Evolutionary conservation across 106 monocot genomes (phyloP), one percentile per base, ranked within the genome.

Genomic region (Dactylorhiza incarnata): DNA sequence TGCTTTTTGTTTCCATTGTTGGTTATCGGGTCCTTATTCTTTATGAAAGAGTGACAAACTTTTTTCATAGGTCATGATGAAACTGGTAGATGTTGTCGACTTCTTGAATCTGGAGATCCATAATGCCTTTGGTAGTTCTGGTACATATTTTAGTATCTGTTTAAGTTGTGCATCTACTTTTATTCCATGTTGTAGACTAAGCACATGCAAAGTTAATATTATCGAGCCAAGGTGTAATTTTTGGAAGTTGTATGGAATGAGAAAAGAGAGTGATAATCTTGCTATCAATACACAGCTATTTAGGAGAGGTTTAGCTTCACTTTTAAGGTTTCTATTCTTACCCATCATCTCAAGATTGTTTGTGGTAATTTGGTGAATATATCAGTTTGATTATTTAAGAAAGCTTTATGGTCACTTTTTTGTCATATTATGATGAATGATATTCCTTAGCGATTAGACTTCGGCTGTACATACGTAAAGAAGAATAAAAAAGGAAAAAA

Each of bases 21-120:
- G 19, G 17, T 69, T 69, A 69, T 69, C 45, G 45, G 9, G 45
- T 68, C 14, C n/a, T 66, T 59, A 29, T 69, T n/a, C 24, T 46
- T 5, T 45, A 45, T 17, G 7, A 45, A 69, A 69, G 45, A 7
- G 22, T 72, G 47, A 72, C 23, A 10, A 9, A 63, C 19, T 65
- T 78, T 72, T 77, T 20, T 82, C 79, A 52, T 81, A 97, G 97
- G 87, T 97, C 50, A 89, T 97, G 87, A 94, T 89, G 76, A 97
- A 94, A 59, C 91, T 97, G 51, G 93, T 97, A 72, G 94, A 97
- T 66, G 86, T 91, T 79, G 91, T 97, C 23, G 91, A 94, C 46
- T 89, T 89, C 73, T 87, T 97, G 61, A 89, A 97, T 85, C 75
- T 94, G 66, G 91, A 91, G 84, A 94, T 97, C 62, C 79, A 81